Evolutionary conservation across 2,329 filamentous ascomycete species (phyloP), one percentile per base, ranked within the genome.

Genomic region (Pseudophaeomoniella oleicola): DNA sequence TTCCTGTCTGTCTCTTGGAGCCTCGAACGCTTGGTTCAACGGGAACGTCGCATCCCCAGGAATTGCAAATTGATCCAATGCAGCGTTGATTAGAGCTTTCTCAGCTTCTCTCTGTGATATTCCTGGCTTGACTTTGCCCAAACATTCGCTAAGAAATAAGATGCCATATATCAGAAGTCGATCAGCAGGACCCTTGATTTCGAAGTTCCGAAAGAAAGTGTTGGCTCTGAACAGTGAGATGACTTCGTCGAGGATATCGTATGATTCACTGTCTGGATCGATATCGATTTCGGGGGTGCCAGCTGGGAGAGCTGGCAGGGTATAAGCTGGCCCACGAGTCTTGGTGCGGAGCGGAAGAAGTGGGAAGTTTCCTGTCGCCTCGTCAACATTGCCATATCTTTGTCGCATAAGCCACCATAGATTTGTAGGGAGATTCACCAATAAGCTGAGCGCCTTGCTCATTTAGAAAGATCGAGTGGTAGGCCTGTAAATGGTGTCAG

Each of bases 181-280:
- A 63, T 98, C 90, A 40, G 90, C 88, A 16, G 85, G 82, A 11
- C 90, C 90, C 63, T 94, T 88, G 66, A 96, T 93, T 69, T 96
- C 90, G 53, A 98, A 98, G 71, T 96, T 98, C 53, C 90, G 82
- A 72, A 96, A 98, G 63, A 98, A 88, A 42, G 88, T 94, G 68
- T 98, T 96, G 51, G 90, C 88, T 46, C 90, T 84, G 72, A 96
- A 98, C 35, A 96, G 74, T 10, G 79, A 72, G 38, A 98, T 72
- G 36, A 92, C 78, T 67, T 98, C 90, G 63, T 98, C 90, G 38
- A 96, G 73, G 43, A 90, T 83, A 66, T 98, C 90, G 69, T 96
- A 96, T 53, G 81, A 87, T 59, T 94, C 85, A 60, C 76, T 79
- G 58, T 90, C 84, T 35, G 86, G 80, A 58, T 94, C 85, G 50